Percentiles rank a stretch among this genome's conserved stretches.
phyloP scores from a whole-genome alignment of 768 basidiomycete species.

The Stropharia rugosoannulata region DNA sequence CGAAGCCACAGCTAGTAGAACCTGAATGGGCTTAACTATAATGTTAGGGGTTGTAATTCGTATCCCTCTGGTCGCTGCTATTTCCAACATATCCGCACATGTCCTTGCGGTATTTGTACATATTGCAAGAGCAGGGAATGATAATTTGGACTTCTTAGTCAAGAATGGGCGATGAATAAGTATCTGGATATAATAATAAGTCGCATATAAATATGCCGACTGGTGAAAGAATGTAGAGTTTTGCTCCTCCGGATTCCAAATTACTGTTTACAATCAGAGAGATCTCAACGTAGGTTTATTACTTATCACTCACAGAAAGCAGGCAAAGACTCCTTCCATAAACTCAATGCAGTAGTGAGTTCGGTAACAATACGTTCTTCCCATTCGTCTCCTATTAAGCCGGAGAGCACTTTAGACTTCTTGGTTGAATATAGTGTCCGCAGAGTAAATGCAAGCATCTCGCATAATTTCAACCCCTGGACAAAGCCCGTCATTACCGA shows the following conservation, averaged over 20 bases:
- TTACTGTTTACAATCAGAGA: constrained; percentile 21
- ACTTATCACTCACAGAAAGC: constrained; percentile 40
- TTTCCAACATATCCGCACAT: constrained; percentile 66
- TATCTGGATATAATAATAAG: constrained; percentile 56
- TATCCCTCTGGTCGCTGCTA: constrained; percentile 36
- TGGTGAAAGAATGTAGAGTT: constrained; percentile 44
- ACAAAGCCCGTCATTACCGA: constrained; percentile 54
- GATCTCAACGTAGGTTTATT: background rate
- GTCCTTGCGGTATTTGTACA: constrained; percentile 75
- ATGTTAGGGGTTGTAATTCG: constrained; percentile 25
- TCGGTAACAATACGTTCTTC: constrained; percentile 55
- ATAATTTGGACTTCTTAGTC: constrained; percentile 35
- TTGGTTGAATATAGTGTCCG: constrained; percentile 53
- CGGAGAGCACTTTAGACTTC: constrained; percentile 35
- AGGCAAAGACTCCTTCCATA: constrained; percentile 65
- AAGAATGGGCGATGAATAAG: constrained; percentile 73
- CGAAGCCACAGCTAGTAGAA: background rate
- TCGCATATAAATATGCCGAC: constrained; percentile 45
- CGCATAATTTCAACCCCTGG: constrained; percentile 50
- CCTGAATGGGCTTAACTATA: constrained; percentile 23
- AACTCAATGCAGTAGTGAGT: constrained; percentile 57
- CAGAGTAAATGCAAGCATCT: constrained; percentile 60
- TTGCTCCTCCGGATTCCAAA: constrained; percentile 35
- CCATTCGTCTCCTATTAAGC: constrained; percentile 52
- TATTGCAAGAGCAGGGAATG: constrained; percentile 61